Evolutionary conservation across 1,139 yeast species (phyloP).

Genomic region (Blastobotrys arbuscula): DNA sequence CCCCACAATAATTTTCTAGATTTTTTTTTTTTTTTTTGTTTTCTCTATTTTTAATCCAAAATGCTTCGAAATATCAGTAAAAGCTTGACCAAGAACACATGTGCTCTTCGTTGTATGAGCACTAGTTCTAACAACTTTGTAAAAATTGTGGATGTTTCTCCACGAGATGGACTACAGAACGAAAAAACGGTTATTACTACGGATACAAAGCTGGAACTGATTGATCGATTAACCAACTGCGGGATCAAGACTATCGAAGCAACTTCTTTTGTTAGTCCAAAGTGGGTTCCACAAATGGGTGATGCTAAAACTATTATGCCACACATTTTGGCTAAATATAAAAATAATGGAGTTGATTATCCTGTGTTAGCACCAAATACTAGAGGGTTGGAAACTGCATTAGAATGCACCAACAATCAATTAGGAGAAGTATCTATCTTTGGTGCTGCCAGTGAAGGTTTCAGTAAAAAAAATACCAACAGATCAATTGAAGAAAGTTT

Average conservation of each 20-base stretch:
- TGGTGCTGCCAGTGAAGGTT: conserved; percentile 36
- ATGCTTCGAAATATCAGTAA: not conserved
- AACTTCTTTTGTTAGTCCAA: conserved; percentile 36
- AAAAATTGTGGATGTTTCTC: conserved; percentile 34
- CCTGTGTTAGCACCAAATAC: conserved; percentile 34
- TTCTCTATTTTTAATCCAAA: too few relatives aligned
- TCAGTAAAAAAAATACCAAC: conserved; percentile 33
- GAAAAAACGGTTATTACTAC: conserved; percentile 32
- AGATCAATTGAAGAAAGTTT: conserved; percentile 30
- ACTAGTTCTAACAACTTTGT: conserved; percentile 2
- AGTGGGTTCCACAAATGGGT: conserved; percentile 37
- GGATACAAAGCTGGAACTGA: conserved; percentile 29
- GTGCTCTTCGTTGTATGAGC: not conserved
- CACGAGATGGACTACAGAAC: conserved; percentile 36
- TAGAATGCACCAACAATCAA: conserved; percentile 21
- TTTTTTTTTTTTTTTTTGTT: too few relatives aligned
- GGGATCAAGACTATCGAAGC: conserved; percentile 32
- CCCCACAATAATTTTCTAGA: too few relatives aligned
- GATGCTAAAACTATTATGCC: conserved; percentile 25
- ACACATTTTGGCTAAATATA: conserved; percentile 19
- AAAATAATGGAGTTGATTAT: conserved; percentile 26
- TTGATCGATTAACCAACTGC: conserved; percentile 28
- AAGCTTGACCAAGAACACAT: too few relatives aligned
- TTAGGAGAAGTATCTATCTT: conserved; percentile 33
- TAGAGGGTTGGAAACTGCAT: conserved; percentile 31